Evolutionary conservation across 2,329 filamentous ascomycete genomes (phyloP), one percentile per base, ranked within the genome.

Genomic region (Cladosporium cucumerinum): DNA sequence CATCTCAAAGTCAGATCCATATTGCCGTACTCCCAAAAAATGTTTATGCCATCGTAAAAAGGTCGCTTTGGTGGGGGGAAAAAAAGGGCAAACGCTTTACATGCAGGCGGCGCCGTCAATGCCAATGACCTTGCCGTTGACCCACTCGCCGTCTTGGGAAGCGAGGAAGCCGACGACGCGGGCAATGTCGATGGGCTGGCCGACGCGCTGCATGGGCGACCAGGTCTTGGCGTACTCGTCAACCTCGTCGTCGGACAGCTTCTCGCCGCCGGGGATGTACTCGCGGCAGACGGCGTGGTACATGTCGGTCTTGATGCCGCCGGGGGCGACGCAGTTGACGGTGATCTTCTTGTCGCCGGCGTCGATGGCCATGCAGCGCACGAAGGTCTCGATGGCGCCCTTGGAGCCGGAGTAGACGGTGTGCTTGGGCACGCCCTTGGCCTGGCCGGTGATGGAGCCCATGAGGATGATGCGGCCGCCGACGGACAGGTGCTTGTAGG

Each of bases 171-270:
- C 86, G 64, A 88, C 86, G 21, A 88, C 86, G 67, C 86, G 84
- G 67, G 87, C 87, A 74, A 90, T 86, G 74, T 89, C 87, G 73
- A 88, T 85, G 65, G 87, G 87, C 68, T 89, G 85, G 69, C 87
- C 87, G 66, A 89, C 87, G 73, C 87, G 85, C 78, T 84, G 82
- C 70, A 87, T 80, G 43, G 87, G 87, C 21, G 85, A 88, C 86
- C 86, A 88, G 66, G 83, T 86, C 67, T 82, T 81, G 52, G 86
- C 87, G 73, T 84, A 88, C 83, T 83, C 84, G 67, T 87, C 85
- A 64, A 87, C 84, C 73, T 85, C 79, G 67, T 87, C 84, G 71
- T 86, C 80, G 71, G 72, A 80, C 69, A 87, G 78, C 69, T 82
- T 83, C 39, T 82, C 82, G 51, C 85, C 85, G 64, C 78, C 77